phyloP scores from a whole-genome alignment of 2,329 filamentous ascomycete species.

The Colletotrichum lupini region DNA sequence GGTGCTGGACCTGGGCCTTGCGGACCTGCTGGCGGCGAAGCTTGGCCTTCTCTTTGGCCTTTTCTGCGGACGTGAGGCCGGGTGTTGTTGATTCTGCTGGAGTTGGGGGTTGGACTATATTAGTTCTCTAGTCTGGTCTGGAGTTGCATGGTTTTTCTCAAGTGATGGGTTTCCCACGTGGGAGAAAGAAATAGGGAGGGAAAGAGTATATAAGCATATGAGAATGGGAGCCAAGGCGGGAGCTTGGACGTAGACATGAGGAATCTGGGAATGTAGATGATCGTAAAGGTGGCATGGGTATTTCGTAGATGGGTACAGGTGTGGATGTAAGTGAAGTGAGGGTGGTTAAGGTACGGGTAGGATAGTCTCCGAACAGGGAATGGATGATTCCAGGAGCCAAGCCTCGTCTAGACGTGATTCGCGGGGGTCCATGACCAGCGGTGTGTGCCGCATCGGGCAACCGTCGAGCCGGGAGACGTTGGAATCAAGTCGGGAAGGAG shows the following conservation, averaged over 20 bases:
- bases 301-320: not conserved
- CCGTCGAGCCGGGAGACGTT: not conserved
- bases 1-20: constrained; percentile 65
- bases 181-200: not conserved
- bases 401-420: constrained; percentile 10
- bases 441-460: constrained; percentile 20
- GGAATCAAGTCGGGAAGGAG: constrained; percentile 11
- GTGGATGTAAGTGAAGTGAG: not conserved
- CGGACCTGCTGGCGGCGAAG: constrained; percentile 63
- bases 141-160: not conserved
- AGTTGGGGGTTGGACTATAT: not conserved
- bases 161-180: not conserved
- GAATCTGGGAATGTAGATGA: not conserved
- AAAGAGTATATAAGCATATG: not conserved
- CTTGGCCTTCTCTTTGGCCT: constrained; percentile 54
- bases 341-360: not conserved
- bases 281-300: not conserved
- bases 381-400: constrained; percentile 30
- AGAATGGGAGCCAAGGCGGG: not conserved
- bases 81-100: constrained; percentile 6
- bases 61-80: not conserved
- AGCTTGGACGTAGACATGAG: not conserved
- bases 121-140: not conserved
- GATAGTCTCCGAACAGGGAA: constrained; percentile 2
- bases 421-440: not conserved